Evolutionary conservation across 306 rosid genomes (phyloP), one percentile per base, ranked within the genome.

Genomic region (Casuarina glauca): DNA sequence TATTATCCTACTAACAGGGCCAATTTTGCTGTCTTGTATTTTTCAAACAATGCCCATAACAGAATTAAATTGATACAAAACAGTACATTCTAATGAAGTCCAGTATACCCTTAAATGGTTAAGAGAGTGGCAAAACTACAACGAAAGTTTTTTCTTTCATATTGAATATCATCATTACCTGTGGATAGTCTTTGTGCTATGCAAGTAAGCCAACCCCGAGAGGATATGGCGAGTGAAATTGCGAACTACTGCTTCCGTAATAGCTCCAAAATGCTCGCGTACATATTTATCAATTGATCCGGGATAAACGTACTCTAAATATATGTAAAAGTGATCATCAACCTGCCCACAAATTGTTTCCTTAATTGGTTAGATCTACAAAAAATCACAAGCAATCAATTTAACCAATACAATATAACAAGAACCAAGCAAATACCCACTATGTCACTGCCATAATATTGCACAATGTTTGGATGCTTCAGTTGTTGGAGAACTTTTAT

Each of bases 181-280:
- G 71, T 93, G 99, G 82, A 93, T 89, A 73, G 99, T 93, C 83
- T 91, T 90, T 54, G 84, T 96, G 84, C 93, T 77, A 82, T 96
- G 99, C 90, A 96, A 82, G 88, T 96, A 96, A 70, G 97, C 97
- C 90, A 93, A 50, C 61, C 99, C 98, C n/a, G 89, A 91, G 79
- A 96, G 93, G 82, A 96, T 93, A 84, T 96, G 99, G 61, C 98
- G 90, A 69, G 99, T 96, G 70, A 93, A 96, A 83, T 79, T 96
- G 64, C 96, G 93, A 80, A 93, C 90, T 81, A 96, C 93, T 16
- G 93, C 85, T 79, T 96, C 99, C 20, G 96, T 96, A 32, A 96
- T 89, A 45, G 99, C 99, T 67, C 99, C 99, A 69, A 85, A 90
- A 73, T 96, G 99, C 12, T 96, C 99, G 12, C 91, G 97, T 41